A percentile compares a stretch with the other conserved stretches of the same genome.
phyloP scores from a whole-genome alignment of 352 stramenopile species.

The Pythium graminicola region DNA sequence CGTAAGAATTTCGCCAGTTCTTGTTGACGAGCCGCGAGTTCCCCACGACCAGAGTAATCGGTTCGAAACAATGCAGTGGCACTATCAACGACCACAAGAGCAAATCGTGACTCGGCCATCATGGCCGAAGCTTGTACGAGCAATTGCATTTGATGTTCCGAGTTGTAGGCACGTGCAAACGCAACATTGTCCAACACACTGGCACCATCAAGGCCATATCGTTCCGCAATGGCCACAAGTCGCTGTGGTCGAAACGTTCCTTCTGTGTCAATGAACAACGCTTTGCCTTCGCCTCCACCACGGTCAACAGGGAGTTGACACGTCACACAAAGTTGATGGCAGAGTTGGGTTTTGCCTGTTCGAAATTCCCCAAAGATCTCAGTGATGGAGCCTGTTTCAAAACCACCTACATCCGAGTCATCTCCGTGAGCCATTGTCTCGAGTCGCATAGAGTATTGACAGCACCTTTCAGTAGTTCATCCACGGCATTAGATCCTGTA shows the following conservation, averaged over 20 bases:
- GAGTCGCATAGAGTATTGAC: no score
- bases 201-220: slow-evolving; percentile 95
- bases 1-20: slow-evolving; percentile 93
- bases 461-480: slow-evolving; percentile 83
- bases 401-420: slow-evolving; percentile 91
- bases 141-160: slow-evolving; percentile 98
- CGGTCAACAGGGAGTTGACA: slow-evolving; percentile 97
- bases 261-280: slow-evolving; percentile 99
- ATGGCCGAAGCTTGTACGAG: slow-evolving; percentile 97
- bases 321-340: slow-evolving; percentile 99
- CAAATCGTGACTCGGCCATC: slow-evolving; percentile 97
- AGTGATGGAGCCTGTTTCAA: slow-evolving; percentile 97
- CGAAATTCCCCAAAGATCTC: slow-evolving; percentile 99
- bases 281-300: slow-evolving; percentile 96
- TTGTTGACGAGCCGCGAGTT: slow-evolving; percentile 93
- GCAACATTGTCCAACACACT: slow-evolving; percentile 98
- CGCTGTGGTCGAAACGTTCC: slow-evolving; percentile 97
- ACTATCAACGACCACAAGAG: slow-evolving; percentile 96
- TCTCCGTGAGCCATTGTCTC: no score
- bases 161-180: slow-evolving; percentile 98
- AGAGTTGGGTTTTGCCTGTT: slow-evolving; percentile 99
- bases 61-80: slow-evolving; percentile 98
- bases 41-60: slow-evolving; percentile 97
- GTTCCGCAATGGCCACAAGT: slow-evolving; percentile 96
- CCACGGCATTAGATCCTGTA: slow-evolving; percentile 87